Evolutionary conservation across 2,329 filamentous ascomycete genomes (phyloP).

Genomic region (Arthrocladium fulminans): DNA sequence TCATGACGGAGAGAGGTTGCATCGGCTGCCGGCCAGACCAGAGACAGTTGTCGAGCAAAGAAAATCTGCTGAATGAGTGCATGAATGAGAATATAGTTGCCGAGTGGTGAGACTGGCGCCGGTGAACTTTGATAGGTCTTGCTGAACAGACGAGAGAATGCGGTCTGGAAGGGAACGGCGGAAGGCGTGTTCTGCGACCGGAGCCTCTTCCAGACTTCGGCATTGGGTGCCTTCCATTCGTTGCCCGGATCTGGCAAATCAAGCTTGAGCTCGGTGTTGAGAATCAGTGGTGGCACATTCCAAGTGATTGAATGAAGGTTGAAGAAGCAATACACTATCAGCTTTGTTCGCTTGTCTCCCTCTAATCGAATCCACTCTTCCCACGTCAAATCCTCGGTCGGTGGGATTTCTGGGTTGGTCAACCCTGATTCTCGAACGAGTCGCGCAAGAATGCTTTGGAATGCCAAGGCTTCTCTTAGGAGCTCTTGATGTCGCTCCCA

Average conservation of each 20-base stretch:
- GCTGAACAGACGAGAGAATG: constrained; percentile 37
- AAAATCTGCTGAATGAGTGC: constrained; percentile 48
- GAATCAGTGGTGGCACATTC: constrained; percentile 50
- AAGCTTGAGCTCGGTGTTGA: constrained; percentile 47
- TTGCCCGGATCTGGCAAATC: constrained; percentile 47
- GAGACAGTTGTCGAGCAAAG: constrained; percentile 41
- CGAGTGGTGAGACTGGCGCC: constrained; percentile 38
- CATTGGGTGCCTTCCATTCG: constrained; percentile 47
- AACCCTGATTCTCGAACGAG: constrained; percentile 48
- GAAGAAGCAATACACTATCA: constrained; percentile 50
- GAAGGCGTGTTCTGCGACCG: constrained; percentile 17
- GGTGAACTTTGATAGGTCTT: constrained; percentile 30
- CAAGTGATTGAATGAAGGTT: constrained; percentile 55
- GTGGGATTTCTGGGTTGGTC: constrained; percentile 19
- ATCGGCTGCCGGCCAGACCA: constrained; percentile 36
- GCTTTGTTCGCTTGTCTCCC: constrained; percentile 45
- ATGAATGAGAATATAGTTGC: constrained; percentile 48
- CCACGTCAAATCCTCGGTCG: constrained; percentile 38
- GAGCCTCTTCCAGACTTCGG: constrained; percentile 40
- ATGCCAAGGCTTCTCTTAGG: constrained; percentile 47
- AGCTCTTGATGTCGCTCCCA: constrained; percentile 52
- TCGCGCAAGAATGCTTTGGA: constrained; percentile 49
- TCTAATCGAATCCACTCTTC: constrained; percentile 47
- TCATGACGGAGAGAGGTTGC: constrained; percentile 37
- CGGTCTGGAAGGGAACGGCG: constrained; percentile 34